Base-by-base conservation (phyloP, 148 eudicot genomes). In the Fallopia convolvulus region DNA sequence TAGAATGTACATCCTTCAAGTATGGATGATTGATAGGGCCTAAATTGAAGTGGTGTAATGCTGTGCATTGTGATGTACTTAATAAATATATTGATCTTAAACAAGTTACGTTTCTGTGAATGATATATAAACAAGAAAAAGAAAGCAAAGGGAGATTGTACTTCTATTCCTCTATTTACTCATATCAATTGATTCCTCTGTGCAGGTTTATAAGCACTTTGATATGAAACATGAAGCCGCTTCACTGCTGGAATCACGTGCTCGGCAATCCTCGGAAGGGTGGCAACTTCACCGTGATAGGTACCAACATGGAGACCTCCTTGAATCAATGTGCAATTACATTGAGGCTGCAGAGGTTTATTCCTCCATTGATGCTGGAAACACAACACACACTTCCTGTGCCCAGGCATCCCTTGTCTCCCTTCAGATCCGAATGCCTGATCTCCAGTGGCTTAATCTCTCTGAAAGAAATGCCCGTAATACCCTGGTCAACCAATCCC, bases 351-450 rank as follows among this genome's bases (percentile, higher is more conserved):
- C 97, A 32, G 94, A 91, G 82, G 97, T 91, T 75, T 86, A 95
- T 85, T 95, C 99, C 74, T 91, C 97, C 75, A 90, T 95, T 77
- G 99, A 95, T 76, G 97, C 97, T 9, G 99, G 99, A 81, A 87
- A 85, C 83, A 95, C 92, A 79, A 91, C 97, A 8, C 94, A 84
- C 44, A 72, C 79, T 78, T 86, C 97, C 74, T 95, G 97, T 70
- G 93, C 99, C 49, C 97, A 84, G 75, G 99, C 99, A 71, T 95
- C 97, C 58, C 93, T 95, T 7, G 90, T 95, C 23, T 95, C 97
- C 65, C 97, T 95, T 70, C 97, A 95, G 81, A 95, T 95, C 63
- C 89, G 99, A 47, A 95, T 95, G 97, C 99, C 99, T 63, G 99
- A 95, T 85, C 77, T 86, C 49, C 82, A 84, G 50, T 95, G 97